Evolutionary conservation across 768 basidiomycete genomes (phyloP).

Genomic region (Rossbeevera mucosa): DNA sequence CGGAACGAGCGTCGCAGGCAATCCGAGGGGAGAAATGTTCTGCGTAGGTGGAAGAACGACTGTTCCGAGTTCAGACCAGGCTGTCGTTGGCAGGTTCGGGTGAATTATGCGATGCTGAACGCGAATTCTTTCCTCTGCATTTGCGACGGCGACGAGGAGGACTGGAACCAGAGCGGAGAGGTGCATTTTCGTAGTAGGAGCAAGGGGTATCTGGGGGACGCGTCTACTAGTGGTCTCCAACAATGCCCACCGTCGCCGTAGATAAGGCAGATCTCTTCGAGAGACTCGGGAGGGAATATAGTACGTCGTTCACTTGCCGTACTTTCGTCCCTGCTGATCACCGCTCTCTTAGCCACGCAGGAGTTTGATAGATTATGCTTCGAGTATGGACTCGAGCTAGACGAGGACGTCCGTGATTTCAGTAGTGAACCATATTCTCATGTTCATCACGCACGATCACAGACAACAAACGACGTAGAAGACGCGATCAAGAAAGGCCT

Average conservation of each 20-base stretch:
- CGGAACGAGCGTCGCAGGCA: slow-evolving; percentile 33
- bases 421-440: neutral
- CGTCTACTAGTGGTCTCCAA: neutral
- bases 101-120: slow-evolving; percentile 32
- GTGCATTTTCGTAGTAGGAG: slow-evolving; percentile 9
- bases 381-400: slow-evolving; percentile 95
- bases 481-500: slow-evolving; percentile 77
- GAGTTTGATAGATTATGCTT: slow-evolving; percentile 96
- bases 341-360: slow-evolving; percentile 62
- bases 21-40: slow-evolving; percentile 35
- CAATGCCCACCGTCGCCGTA: slow-evolving; percentile 92
- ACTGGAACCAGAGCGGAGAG: slow-evolving; percentile 6
- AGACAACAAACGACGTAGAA: slow-evolving; percentile 90
- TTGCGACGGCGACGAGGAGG: slow-evolving; percentile 9
- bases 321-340: slow-evolving; percentile 11
- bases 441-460: slow-evolving; percentile 5
- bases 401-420: slow-evolving; percentile 79
- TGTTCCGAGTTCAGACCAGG: slow-evolving; percentile 26
- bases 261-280: slow-evolving; percentile 95
- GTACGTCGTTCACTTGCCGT: slow-evolving; percentile 39
- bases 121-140: slow-evolving; percentile 14
- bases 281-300: slow-evolving; percentile 76
- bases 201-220: slow-evolving; percentile 20
- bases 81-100: slow-evolving; percentile 24
- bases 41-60: slow-evolving; percentile 20